Percentiles rank a stretch among this genome's conserved stretches.
Conservation (phyloP, 2,329 filamentous ascomycete genomes). For the Aspergillus latus region DNA sequence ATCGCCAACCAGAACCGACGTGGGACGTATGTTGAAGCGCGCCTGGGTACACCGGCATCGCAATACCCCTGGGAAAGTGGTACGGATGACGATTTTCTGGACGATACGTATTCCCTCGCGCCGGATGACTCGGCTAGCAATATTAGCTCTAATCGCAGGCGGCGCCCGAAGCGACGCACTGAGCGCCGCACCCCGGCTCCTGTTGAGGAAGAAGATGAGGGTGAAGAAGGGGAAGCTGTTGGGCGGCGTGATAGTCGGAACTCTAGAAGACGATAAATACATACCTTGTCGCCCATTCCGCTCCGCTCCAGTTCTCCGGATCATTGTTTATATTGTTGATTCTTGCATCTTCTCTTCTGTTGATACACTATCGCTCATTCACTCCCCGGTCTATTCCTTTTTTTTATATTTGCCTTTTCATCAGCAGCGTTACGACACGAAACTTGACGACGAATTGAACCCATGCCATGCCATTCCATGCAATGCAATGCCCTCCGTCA, state of each 20-base stretch:
- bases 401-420: not conserved
- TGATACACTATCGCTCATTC: not conserved
- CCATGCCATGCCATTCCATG: not conserved
- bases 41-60: constrained; percentile 44
- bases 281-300: not conserved
- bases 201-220: constrained; percentile 51
- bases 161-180: constrained; percentile 47
- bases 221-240: constrained; percentile 28
- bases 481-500: not conserved
- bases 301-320: no score
- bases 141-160: constrained; percentile 46
- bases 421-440: constrained; percentile 3
- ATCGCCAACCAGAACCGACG: constrained; percentile 48
- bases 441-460: constrained; percentile 1
- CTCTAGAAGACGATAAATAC: constrained; percentile 26
- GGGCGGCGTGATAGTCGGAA: constrained; percentile 21
- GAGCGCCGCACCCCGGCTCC: constrained; percentile 51
- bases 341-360: no score
- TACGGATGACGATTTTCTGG: constrained; percentile 46
- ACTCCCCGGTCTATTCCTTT: not conserved
- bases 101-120: constrained; percentile 46
- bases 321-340: not conserved
- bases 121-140: constrained; percentile 53
- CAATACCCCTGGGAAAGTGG: constrained; percentile 41
- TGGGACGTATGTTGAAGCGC: constrained; percentile 42